Conservation (phyloP, 1,284 basidiomycete species). For the Serendipita sp. region DNA sequence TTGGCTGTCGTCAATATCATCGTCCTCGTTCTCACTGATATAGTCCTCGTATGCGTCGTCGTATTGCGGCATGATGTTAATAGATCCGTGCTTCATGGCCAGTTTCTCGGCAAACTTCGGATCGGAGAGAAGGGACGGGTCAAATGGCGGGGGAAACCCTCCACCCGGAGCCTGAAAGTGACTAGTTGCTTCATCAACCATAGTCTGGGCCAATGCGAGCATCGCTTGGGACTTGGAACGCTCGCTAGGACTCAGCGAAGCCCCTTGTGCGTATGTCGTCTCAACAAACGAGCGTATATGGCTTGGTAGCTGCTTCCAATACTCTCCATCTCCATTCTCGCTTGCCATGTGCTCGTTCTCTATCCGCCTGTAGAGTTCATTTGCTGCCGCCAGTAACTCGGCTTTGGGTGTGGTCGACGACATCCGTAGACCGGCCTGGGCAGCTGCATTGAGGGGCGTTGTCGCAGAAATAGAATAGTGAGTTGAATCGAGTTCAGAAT, state of each 20-base stretch:
- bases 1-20: constrained; percentile 19
- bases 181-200: constrained; percentile 27
- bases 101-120: constrained; percentile 30
- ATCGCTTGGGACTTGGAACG: constrained; percentile 31
- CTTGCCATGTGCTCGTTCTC: constrained; percentile 28
- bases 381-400: constrained; percentile 38
- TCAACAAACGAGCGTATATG: constrained; percentile 38
- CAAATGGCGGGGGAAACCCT: constrained; percentile 28
- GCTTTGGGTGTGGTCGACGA: constrained; percentile 29
- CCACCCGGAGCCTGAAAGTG: constrained; percentile 22
- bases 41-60: constrained; percentile 32
- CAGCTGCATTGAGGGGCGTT: constrained; percentile 28
- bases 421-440: constrained; percentile 12
- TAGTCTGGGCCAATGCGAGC: constrained; percentile 55
- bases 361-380: constrained; percentile 42
- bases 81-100: constrained; percentile 33
- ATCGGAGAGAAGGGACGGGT: constrained; percentile 42
- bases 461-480: constrained; percentile 30
- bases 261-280: constrained; percentile 6
- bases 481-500: constrained; percentile 34
- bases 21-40: constrained; percentile 33
- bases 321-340: constrained; percentile 29
- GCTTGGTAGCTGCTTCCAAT: constrained; percentile 37
- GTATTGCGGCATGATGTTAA: constrained; percentile 27
- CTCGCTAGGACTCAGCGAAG: constrained; percentile 11